Percentiles rank a stretch among this genome's conserved stretches.
Evolutionary conservation across 78 protist genomes (phyloP).

Genomic region (Dictyostelium capitatum): DNA sequence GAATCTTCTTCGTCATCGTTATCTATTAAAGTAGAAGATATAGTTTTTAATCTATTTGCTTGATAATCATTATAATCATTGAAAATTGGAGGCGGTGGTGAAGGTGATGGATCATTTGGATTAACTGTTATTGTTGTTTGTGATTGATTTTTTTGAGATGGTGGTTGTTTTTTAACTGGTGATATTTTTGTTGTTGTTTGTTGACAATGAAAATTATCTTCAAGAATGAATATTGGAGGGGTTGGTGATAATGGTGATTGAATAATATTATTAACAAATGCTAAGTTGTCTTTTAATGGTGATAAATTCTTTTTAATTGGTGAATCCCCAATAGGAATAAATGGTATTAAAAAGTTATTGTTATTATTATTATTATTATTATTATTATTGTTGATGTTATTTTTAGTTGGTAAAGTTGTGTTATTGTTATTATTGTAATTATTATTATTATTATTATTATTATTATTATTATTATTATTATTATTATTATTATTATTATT

Average conservation of each 20-base stretch:
- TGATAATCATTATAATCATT: too few relatives aligned
- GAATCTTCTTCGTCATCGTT: too few relatives aligned
- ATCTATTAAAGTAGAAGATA: too few relatives aligned
- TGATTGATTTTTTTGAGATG: not conserved
- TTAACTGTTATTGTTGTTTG: not conserved
- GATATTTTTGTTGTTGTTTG: not conserved
- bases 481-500: not conserved
- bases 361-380: not conserved
- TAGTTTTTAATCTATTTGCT: too few relatives aligned
- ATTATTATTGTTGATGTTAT: not conserved
- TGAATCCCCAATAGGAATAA: not conserved
- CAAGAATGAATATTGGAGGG: conserved; percentile 32
- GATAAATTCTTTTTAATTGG: not conserved
- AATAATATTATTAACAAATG: not conserved
- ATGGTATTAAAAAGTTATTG: not conserved
- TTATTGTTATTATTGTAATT: too few relatives aligned
- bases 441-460: too few relatives aligned
- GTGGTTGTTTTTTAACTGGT: not conserved
- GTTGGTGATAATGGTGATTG: conserved; percentile 37
- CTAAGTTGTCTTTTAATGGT: not conserved
- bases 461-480: not conserved
- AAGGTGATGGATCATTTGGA: not conserved
- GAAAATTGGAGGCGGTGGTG: not conserved
- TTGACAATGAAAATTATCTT: not conserved
- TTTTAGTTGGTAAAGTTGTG: not conserved